phyloP scores from a whole-genome alignment of 148 eudicot species.

The Selenicereus undatus region DNA sequence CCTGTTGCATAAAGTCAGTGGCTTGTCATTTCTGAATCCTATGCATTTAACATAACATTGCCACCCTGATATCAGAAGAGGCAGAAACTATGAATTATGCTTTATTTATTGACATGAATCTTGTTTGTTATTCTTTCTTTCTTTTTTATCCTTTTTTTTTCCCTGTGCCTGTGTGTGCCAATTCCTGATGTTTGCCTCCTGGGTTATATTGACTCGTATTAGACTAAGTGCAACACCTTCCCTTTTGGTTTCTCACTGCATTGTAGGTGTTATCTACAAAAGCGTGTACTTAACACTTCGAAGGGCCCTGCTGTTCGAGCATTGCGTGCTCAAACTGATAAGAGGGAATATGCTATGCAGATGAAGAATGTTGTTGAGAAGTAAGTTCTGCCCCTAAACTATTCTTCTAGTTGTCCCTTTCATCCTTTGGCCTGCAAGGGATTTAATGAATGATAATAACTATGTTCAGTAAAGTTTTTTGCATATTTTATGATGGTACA shows the following conservation, averaged over 20 bases:
- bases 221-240: background rate
- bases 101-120: too few relatives aligned
- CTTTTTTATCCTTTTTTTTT: too few relatives aligned
- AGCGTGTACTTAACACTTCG: constrained; percentile 80
- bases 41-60: too few relatives aligned
- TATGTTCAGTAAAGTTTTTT: background rate
- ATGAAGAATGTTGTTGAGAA: constrained; percentile 91
- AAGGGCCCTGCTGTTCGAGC: constrained; percentile 99
- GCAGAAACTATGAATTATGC: too few relatives aligned
- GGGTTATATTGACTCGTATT: background rate
- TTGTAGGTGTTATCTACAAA: constrained; percentile 91
- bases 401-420: background rate
- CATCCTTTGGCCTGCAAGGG: background rate
- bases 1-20: too few relatives aligned
- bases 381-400: constrained; percentile 36
- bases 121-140: too few relatives aligned
- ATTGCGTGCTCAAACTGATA: constrained; percentile 98
- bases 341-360: constrained; percentile 91
- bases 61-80: too few relatives aligned
- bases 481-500: background rate
- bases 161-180: background rate
- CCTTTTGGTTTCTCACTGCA: constrained; percentile 3
- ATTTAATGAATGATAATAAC: background rate
- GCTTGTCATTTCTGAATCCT: too few relatives aligned
- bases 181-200: background rate